Evolutionary conservation across 805 yeast species (phyloP).

Genomic region (Suhomyces pyralidae): DNA sequence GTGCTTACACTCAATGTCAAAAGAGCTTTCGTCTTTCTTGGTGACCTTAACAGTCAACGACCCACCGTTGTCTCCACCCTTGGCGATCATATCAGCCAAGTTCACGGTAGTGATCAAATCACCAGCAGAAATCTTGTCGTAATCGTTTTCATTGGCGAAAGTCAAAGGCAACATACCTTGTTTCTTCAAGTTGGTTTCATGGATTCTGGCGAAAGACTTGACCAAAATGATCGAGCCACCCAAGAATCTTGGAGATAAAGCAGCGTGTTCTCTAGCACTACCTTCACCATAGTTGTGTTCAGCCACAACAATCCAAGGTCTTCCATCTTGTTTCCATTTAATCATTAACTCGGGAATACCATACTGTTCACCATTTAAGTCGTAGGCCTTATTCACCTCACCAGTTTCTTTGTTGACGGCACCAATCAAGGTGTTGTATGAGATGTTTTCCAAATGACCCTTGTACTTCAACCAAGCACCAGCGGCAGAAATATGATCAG

Average conservation of each 20-base stretch:
- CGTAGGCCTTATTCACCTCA: conserved; percentile 87
- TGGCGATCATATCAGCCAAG: conserved; percentile 70
- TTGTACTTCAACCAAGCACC: conserved; percentile 98
- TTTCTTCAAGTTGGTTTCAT: conserved; percentile 95
- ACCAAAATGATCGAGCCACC: conserved; percentile 88
- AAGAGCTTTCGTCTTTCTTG: conserved; percentile 66
- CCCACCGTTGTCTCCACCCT: conserved; percentile 89
- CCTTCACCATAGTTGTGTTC: conserved; percentile 99
- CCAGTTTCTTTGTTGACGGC: conserved; percentile 97
- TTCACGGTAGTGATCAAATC: conserved; percentile 76
- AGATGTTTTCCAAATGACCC: conserved; percentile 94
- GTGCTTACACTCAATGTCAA: conserved; percentile 76
- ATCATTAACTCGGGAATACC: conserved; percentile 96
- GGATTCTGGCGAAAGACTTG: conserved; percentile 96
- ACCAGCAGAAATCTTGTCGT: conserved; percentile 74
- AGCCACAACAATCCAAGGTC: conserved; percentile 95
- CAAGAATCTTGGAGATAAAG: conserved; percentile 88
- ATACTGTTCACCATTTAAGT: conserved; percentile 71
- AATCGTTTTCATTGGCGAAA: conserved; percentile 86
- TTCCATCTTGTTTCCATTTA: conserved; percentile 81
- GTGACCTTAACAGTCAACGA: conserved; percentile 66
- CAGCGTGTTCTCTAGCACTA: conserved; percentile 99
- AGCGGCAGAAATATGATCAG: conserved; percentile 98
- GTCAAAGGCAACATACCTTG: conserved; percentile 97
- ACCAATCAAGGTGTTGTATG: conserved; percentile 92